Percentiles rank a stretch among this genome's conserved stretches.
Conservation (phyloP, 163 green algal species). For the Scenedesmus sp. region DNA sequence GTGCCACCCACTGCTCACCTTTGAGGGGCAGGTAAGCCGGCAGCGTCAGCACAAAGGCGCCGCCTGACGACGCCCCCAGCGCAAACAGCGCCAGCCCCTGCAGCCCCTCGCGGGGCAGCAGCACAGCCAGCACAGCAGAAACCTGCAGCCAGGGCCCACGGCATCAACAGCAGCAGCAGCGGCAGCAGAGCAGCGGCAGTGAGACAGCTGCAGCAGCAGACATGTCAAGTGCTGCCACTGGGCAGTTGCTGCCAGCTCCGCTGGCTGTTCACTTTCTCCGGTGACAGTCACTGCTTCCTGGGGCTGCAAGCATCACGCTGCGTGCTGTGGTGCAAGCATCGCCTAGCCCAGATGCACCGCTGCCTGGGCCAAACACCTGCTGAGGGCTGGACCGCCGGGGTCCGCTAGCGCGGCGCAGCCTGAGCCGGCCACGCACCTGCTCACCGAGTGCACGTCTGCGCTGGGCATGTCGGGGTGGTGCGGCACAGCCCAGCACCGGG, state of each 20-base stretch:
- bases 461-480: neutral
- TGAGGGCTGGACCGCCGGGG: too few relatives aligned
- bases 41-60: constrained; percentile 71
- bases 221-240: neutral
- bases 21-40: constrained; percentile 55
- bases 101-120: constrained; percentile 66
- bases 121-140: constrained; percentile 47
- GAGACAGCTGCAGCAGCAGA: neutral
- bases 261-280: neutral
- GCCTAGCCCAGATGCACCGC: neutral
- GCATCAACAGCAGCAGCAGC: constrained; percentile 13
- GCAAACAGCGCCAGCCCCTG: constrained; percentile 70
- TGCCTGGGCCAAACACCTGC: neutral
- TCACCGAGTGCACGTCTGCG: constrained; percentile 37
- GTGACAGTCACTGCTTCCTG: too few relatives aligned
- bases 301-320: neutral
- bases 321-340: neutral
- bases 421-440: too few relatives aligned
- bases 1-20: constrained; percentile 19
- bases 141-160: constrained; percentile 53
- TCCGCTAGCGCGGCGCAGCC: too few relatives aligned
- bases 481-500: constrained; percentile 69
- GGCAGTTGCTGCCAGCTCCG: too few relatives aligned
- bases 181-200: neutral
- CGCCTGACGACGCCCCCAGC: constrained; percentile 74